phyloP scores from a whole-genome alignment of 2,329 filamentous ascomycete genomes.

The Tolypocladium tropicale region DNA sequence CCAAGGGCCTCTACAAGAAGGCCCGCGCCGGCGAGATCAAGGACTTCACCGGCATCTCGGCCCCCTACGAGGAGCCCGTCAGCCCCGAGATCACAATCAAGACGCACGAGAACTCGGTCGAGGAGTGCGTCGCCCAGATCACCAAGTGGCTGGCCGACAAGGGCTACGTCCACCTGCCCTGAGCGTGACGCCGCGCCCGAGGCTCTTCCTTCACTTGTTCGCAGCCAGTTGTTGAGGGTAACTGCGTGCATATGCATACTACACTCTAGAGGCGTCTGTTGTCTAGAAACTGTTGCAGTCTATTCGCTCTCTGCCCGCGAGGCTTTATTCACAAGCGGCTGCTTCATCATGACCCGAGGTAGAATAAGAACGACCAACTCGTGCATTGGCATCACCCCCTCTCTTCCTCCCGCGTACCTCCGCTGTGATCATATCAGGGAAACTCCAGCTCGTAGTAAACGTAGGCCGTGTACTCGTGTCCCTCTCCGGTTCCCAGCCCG shows the following conservation, averaged over 20 bases:
- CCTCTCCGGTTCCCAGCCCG: slow-evolving; percentile 56
- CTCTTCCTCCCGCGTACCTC: not conserved
- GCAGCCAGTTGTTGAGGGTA: too few relatives aligned
- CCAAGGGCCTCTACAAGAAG: slow-evolving; percentile 98
- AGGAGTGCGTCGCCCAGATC: slow-evolving; percentile 83
- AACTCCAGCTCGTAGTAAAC: slow-evolving; percentile 96
- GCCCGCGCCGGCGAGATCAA: slow-evolving; percentile 88
- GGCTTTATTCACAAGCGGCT: not conserved
- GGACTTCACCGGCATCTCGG: slow-evolving; percentile 92
- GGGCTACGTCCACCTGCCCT: slow-evolving; percentile 32
- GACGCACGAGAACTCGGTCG: slow-evolving; percentile 71
- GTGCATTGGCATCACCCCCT: not conserved
- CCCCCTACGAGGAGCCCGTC: slow-evolving; percentile 85
- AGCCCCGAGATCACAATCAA: slow-evolving; percentile 79
- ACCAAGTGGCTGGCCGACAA: slow-evolving; percentile 65
- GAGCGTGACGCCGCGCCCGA: too few relatives aligned
- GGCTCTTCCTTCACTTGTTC: not conserved
- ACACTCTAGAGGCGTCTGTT: not conserved
- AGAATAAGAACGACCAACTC: slow-evolving; percentile 18
- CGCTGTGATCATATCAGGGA: slow-evolving; percentile 18
- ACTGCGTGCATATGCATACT: not conserved
- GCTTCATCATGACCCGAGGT: slow-evolving; percentile 9
- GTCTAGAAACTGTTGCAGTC: not conserved
- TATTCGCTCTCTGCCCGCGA: not conserved
- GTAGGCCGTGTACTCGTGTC: slow-evolving; percentile 84